Evolutionary conservation across 805 yeast species (phyloP), one percentile per base, ranked within the genome.

Genomic region (Zygosaccharomyces bisporus): DNA sequence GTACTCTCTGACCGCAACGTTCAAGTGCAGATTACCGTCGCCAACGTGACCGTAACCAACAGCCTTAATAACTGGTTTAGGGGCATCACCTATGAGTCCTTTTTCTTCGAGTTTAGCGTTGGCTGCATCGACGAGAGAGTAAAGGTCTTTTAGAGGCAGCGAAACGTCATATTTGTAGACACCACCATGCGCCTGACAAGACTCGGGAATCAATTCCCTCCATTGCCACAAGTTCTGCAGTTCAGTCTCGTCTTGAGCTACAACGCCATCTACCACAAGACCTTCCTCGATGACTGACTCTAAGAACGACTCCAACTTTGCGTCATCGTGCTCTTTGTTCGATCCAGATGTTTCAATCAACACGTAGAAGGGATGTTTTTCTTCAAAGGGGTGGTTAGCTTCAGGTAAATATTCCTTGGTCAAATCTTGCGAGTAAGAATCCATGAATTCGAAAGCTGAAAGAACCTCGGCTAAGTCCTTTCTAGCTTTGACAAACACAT

Each of bases 1-100:
- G 68, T 93, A 93, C 57, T 80, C 76, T 65, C 96, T 79, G 13
- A 89, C 95, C 34, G 95, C 83, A 41, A 93, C 95, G 61, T 93
- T 93, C 61, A 93, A 77, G 66, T 93, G 99, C 58, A 93, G 72
- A 68, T 93, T 93, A 42, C 99, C 98, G 63, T 93, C 99, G 45
- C 99, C 99, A 57, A 93, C 77, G 61, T 93, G 99, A n/a, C 99
- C 99, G 59, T 91, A 93, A 0, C 99, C 99, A 53, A 91, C 81
- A 8, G 95, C 95, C 49, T 80, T 83, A 43, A 87, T 82, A 2
- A 86, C 97, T 2, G 97, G 96, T 38, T 62, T 63, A 24, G 58
- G 46, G 3, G 75, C 72, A 33, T 77, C 83, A 25, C 80, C 78
- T 17, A 81, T 68, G 43, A 91, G 67, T 2, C 76, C 81, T 23